Percentiles rank a stretch among this genome's conserved stretches.
These are phyloP conservation scores for Geranomyces michiganensis DNA, from an alignment of 192 early-diverging fungal species.

Conservation along the genomic window DNA sequence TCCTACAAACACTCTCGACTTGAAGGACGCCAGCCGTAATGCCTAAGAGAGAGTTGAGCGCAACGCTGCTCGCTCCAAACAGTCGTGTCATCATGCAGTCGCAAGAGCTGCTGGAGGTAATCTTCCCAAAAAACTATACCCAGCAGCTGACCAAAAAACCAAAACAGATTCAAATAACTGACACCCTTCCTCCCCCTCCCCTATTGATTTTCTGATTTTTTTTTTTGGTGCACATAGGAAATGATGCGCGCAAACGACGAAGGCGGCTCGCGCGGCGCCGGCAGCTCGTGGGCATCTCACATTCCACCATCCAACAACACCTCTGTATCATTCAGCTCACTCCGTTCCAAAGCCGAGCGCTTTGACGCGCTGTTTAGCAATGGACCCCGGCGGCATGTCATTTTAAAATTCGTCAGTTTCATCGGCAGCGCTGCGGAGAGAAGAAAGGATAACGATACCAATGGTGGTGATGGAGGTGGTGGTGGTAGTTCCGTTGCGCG, in stretches of 20 bases:
- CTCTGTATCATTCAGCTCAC: not conserved
- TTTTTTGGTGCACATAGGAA: not conserved
- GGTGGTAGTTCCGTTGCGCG: not conserved
- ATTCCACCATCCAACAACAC: not conserved
- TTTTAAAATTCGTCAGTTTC: constrained; percentile 21
- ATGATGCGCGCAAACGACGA: not conserved
- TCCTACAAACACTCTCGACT: no score
- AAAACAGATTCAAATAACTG: no score
- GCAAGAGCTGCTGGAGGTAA: constrained; percentile 26
- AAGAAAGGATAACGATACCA: not conserved
- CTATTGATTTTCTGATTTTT: no score
- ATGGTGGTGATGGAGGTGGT: no score
- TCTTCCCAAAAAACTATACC: no score
- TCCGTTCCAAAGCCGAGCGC: not conserved
- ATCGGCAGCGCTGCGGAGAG: not conserved
- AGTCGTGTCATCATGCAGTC: constrained; percentile 22
- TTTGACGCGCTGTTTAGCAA: constrained; percentile 7
- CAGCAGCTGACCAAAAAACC: no score
- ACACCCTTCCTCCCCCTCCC: no score
- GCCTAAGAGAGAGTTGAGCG: no score
- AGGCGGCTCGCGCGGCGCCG: not conserved
- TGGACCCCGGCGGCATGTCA: not conserved
- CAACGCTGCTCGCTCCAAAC: no score
- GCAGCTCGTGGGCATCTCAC: not conserved
- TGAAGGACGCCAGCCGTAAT: no score